phyloP scores from a whole-genome alignment of 2,329 filamentous ascomycete genomes.

The Penicillium sp. region DNA sequence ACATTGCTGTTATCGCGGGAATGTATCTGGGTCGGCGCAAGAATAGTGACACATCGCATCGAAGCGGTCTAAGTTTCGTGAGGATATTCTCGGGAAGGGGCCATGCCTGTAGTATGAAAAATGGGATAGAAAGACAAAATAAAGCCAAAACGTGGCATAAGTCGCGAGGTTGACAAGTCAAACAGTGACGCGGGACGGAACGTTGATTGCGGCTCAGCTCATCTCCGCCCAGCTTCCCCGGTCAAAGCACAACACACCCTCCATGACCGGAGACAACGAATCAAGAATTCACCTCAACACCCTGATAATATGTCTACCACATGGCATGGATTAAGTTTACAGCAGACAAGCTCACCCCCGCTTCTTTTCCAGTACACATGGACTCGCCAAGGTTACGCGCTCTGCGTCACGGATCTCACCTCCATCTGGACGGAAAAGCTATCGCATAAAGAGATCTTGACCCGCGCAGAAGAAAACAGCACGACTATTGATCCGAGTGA shows the following conservation, averaged over 20 bases:
- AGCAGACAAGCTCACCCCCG: conserved; percentile 29
- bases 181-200: not conserved
- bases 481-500: conserved; percentile 63
- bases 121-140: not conserved
- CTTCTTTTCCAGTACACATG: conserved; percentile 42
- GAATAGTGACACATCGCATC: not conserved
- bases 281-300: not conserved
- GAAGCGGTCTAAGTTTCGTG: not conserved
- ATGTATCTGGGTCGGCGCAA: not conserved
- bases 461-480: conserved; percentile 49
- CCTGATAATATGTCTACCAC: conserved; percentile 29
- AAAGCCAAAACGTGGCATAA: not conserved
- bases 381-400: conserved; percentile 46
- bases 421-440: conserved; percentile 59
- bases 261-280: not conserved
- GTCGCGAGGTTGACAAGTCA: conserved; percentile 11
- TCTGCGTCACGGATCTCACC: conserved; percentile 60
- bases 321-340: conserved; percentile 39
- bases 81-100: not conserved
- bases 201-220: conserved; percentile 20
- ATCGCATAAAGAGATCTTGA: conserved; percentile 47
- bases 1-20: not conserved
- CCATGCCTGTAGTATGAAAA: not conserved
- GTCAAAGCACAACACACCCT: not conserved
- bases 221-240: not conserved